Evolutionary conservation across 768 basidiomycete species (phyloP), one percentile per base, ranked within the genome.

Genomic region (Auricularia auricula-judae): DNA sequence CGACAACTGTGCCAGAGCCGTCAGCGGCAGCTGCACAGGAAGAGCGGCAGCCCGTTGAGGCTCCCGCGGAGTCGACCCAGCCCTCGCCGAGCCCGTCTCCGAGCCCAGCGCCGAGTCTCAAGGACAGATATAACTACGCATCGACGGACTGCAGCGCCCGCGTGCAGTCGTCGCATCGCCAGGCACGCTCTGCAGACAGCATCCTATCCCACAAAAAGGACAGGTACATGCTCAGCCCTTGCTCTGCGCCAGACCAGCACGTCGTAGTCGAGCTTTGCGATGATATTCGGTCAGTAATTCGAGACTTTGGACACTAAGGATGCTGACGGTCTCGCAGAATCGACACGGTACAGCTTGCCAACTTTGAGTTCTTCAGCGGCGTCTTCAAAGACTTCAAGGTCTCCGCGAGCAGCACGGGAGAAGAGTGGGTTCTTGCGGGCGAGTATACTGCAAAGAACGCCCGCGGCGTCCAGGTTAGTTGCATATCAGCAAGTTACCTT

Each of bases 321-420:
- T 29, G 39, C 39, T 42, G 39, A 42, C 39, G 29, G 7, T 42
- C 39, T 42, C 12, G 39, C 39, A 42, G 39, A 56, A 94, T 98
- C 70, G 96, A 98, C 73, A 96, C 93, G 0, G 87, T 98, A 56
- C 94, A 98, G 73, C 78, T 99, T 18, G 95, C 94, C 65, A 96
- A 98, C 72, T 97, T 91, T 72, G 96, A 99, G 77, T 98, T 98
- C 78, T 99, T 98, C 76, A 92, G 89, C 67, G 94, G 95, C 1
- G 90, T 97, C 14, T 95, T 98, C 79, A 89, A 90, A 75, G 92
- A 96, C 64, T 89, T 98, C 67, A 82, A 82, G 3, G 86, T 98
- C 59, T 90, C 88, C 73, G 93, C 85, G 73, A 67, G 89, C 89
- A 67, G 81, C 82, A 7, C 81, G 79, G 21, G 80, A 80, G 47